These are phyloP conservation scores for Xylariaceae sp. DNA, from an alignment of 2,329 filamentous ascomycete genomes.

Conservation along the genomic window DNA sequence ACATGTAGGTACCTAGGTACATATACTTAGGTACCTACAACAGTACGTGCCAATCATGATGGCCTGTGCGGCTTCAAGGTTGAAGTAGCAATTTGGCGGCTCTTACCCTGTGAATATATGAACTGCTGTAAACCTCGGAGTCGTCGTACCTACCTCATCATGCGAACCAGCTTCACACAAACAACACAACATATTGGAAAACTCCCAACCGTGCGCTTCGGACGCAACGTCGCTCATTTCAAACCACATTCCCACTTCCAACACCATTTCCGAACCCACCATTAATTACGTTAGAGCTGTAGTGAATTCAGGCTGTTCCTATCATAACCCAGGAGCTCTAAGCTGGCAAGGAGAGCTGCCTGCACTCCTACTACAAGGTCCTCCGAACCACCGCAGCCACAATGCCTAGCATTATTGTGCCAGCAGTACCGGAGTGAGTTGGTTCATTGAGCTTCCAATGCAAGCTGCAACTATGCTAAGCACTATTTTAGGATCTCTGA, in stretches of 20 bases:
- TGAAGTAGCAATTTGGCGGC: not conserved
- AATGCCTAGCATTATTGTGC: slow-evolving; percentile 45
- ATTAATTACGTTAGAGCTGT: too few species aligned
- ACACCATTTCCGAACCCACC: not conserved
- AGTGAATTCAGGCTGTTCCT: too few species aligned
- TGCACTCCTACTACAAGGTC: slow-evolving; percentile 25
- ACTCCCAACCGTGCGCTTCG: not conserved
- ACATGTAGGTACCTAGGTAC: too few species aligned
- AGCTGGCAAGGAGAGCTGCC: slow-evolving; percentile 27
- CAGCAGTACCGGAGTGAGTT: slow-evolving; percentile 45
- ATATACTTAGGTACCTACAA: too few species aligned
- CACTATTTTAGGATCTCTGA: slow-evolving; percentile 77
- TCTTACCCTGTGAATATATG: not conserved
- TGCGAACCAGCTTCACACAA: too few species aligned
- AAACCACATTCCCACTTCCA: not conserved
- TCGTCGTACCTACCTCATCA: too few species aligned
- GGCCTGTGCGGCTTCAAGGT: not conserved
- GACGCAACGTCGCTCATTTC: not conserved
- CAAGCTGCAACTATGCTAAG: slow-evolving; percentile 12
- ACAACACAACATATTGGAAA: too few species aligned
- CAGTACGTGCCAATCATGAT: too few species aligned
- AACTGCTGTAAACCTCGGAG: too few species aligned
- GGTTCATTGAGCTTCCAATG: not conserved
- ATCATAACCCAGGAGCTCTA: too few species aligned
- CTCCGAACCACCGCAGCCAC: slow-evolving; percentile 15